Base-by-base conservation (phyloP, 345 rosid species). In the Litchi chinensis region DNA sequence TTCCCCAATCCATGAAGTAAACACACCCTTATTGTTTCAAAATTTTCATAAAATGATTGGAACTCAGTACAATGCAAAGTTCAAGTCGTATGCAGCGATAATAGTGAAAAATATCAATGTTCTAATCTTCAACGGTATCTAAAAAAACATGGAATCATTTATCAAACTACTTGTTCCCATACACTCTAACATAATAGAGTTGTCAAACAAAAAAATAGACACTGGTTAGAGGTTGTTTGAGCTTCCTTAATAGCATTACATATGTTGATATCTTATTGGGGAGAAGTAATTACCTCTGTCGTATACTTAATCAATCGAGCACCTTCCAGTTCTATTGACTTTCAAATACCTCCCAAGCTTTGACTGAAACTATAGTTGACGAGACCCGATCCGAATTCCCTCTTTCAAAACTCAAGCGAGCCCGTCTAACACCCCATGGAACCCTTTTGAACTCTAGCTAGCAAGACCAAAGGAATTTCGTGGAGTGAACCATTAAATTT, bases 11-110 rank as follows among this genome's bases (percentile, higher is more conserved):
- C n/a, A n/a, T n/a, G n/a, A n/a, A n/a, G n/a, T n/a, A n/a, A n/a
- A n/a, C n/a, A n/a, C n/a, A n/a, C n/a, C n/a, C n/a, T n/a, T 26
- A 26, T 26, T 52, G 7, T 52, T 13, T 50, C 21, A 77, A 22
- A 70, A 32, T 1, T 60, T 77, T 16, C 46, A 73, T 57, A 79
- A 66, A 37, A 73, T 73, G 43, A 12, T 73, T 11, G 1, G 12
- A 5, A 71, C 71, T 62, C 65, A 78, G 1, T 78, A 43, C 19
- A 71, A 71, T 43, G 13, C 63, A 63, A 2, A 28, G 18, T 71
- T 40, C 60, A 48, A 3, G 64, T 63, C 4, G 1, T 71, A 0
- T 21, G 15, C 0, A 63, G 39, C 44, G 71, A 71, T 10, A 71
- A 78, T 21, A 64, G 64, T 0, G 48, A 19, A 70, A 59, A 70